These are phyloP conservation scores for Triangularia setosa DNA, from an alignment of 2,329 filamentous ascomycete species.

Conservation along the genomic window DNA sequence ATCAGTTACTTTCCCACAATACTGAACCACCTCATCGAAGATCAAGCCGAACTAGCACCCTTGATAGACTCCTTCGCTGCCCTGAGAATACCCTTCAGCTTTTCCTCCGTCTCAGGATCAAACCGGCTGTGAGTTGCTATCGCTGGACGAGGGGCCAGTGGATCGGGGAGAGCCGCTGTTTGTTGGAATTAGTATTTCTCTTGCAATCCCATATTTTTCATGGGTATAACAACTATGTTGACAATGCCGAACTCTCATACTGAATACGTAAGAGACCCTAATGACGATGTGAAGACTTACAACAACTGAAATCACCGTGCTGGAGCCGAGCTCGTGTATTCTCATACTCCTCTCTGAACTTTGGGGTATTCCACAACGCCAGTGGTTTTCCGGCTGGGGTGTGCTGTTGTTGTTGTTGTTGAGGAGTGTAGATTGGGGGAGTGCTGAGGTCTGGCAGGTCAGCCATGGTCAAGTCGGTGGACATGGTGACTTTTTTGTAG, in stretches of 20 bases:
- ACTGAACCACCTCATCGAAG: background rate
- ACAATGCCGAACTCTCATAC: too few relatives aligned
- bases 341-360: conserved; percentile 44
- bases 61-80: background rate
- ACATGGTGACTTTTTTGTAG: conserved; percentile 13
- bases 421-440: background rate
- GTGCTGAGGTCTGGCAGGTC: conserved; percentile 13
- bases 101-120: background rate
- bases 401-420: conserved; percentile 1
- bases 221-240: too few relatives aligned
- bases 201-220: background rate
- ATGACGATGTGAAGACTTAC: conserved; percentile 31
- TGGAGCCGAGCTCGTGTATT: conserved; percentile 35
- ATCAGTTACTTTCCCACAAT: background rate
- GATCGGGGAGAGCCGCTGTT: background rate
- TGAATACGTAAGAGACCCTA: too few relatives aligned
- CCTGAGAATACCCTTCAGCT: background rate
- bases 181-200: background rate
- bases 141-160: background rate
- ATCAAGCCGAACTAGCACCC: background rate
- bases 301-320: conserved; percentile 45
- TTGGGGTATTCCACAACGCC: conserved; percentile 28
- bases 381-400: background rate
- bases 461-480: conserved; percentile 24
- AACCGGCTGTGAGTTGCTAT: background rate